Evolutionary conservation across 345 rosid genomes (phyloP), one percentile per base, ranked within the genome.

Genomic region (Ceriops decandra): DNA sequence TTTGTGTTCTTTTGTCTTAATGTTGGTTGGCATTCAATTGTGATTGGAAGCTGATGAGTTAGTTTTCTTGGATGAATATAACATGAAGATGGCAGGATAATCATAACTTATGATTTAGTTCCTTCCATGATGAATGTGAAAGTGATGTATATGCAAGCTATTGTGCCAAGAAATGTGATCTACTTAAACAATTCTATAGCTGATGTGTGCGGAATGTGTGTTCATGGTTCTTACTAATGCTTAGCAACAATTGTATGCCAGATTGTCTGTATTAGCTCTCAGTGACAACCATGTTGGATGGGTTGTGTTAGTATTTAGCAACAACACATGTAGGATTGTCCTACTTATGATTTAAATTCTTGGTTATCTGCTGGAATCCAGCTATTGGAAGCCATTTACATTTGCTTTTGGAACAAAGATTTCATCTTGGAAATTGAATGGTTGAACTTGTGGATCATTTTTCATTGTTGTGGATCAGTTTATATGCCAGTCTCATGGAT

Each of bases 81-180:
- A 52, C 30, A 2, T 7, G 42, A 17, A 28, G 19, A 9, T 72
- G 20, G 32, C 60, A 46, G 65, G 70, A 56, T 72, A 56, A 16
- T 56, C 35, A 33, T 28, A 36, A 53, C 52, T 27, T 22, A 59
- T 72, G 60, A 31, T 38, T 66, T 57, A 11, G 63, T 63, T 67
- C 3, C 7, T 62, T 61, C 10, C 1, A 22, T 52, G 61, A 31
- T 1, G 1, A 53, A 51, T 20, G 7, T 20, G 64, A 53, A 21
- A 57, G 57, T 47, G 15, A 26, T 6, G 5, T 42, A 16, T 59
- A 11, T 17, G 36, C 13, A 15, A 26, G 21, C 24, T 53, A 60
- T 60, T 26, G 17, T 35, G 35, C 16, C 38, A 24, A 67, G 26
- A 57, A 62, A 3, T 36, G 13, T 5, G 8, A 57, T 31, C 20